phyloP scores from a whole-genome alignment of 768 basidiomycete genomes.

The Naganishia onofrii region DNA sequence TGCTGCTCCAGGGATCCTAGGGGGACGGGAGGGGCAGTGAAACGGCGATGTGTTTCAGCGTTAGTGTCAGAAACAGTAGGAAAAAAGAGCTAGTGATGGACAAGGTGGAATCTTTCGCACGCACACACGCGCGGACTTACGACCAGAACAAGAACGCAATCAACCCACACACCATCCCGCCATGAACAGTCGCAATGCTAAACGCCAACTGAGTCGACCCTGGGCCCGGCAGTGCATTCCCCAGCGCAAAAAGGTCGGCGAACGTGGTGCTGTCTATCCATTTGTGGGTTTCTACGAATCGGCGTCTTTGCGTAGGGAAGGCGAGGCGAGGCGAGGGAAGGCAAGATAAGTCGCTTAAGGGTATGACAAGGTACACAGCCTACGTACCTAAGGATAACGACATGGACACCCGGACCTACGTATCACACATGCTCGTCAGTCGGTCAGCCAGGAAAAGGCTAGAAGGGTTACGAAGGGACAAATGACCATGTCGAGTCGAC shows the following conservation, averaged over 20 bases:
- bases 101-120: no score
- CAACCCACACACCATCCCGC: constrained; percentile 55
- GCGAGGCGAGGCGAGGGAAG: neutral
- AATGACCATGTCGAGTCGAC: no score
- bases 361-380: no score
- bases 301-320: constrained; percentile 26
- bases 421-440: no score
- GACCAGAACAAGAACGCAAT: constrained; percentile 57
- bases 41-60: no score
- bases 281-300: constrained; percentile 44
- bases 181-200: constrained; percentile 56
- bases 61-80: no score
- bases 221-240: constrained; percentile 59
- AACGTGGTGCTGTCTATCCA: constrained; percentile 47
- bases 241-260: constrained; percentile 58
- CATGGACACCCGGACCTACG: constrained; percentile 29
- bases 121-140: no score
- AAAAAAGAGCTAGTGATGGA: no score
- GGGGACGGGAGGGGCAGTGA: neutral
- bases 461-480: no score
- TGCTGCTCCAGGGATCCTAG: constrained; percentile 56
- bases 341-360: no score
- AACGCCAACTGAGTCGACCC: constrained; percentile 58
- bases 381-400: constrained; percentile 56
- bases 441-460: neutral